Evolutionary conservation across 202 grass and related monocot species (phyloP), one percentile per base, ranked within the genome.

Genomic region (Digitaria exilis): DNA sequence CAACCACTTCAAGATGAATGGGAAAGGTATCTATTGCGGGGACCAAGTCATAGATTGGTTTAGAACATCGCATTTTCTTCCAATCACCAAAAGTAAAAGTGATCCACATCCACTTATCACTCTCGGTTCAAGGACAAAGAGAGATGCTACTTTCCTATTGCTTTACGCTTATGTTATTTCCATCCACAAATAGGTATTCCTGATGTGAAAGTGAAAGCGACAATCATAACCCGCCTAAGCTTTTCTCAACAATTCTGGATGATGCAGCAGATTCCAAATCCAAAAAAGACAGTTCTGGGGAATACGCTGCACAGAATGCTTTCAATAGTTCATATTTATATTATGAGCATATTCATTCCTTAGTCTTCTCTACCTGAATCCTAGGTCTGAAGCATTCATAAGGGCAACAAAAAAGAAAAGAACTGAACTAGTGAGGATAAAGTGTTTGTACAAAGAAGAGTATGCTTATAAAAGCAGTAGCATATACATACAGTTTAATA

Each of bases 111-210:
- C 65, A 77, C 32, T 43, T 21, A 62, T 71, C 54, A 1, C 16
- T 87, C 78, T 76, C 14, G 4, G 22, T 72, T 14, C 12, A 31
- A 24, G 37, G 44, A 76, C 16, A 76, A 61, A 66, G n/a, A 75
- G 71, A 68, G 12, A 76, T 82, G 25, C 64, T 35, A 52, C 64
- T 62, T 82, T 49, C 42, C 18, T 70, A 3, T 43, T 76, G 78
- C 52, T 50, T 69, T 69, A 67, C 62, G 9, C 51, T 59, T 54
- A 81, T 86, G 37, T 13, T 52, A 60, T 85, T 78, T 79, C 65
- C 31, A 85, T 43, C 75, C 65, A 79, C 83, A 52, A 60, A 71
- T 28, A 51, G 69, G 65, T 85, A 79, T 79, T 85, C 68, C 65
- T 71, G 43, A 71, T 52, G 17, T 5, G 55, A 71, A 79, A 85